Percentiles rank a stretch among this genome's conserved stretches.
Evolutionary conservation across 2,329 filamentous ascomycete species (phyloP).

Genomic region (Curvularia eragrostidis): DNA sequence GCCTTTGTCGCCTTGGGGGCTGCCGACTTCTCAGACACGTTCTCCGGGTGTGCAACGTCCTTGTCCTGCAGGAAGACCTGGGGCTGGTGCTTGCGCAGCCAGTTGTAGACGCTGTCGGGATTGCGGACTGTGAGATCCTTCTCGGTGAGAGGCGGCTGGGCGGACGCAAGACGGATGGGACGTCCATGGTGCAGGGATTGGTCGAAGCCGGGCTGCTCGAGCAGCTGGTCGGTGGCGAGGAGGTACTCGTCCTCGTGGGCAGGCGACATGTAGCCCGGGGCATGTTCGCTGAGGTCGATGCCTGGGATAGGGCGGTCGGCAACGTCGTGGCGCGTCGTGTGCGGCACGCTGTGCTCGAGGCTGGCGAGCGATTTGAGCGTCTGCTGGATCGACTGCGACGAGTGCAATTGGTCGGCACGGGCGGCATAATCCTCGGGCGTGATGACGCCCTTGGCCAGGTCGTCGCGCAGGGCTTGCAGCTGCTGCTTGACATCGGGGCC

Average conservation of each 20-base stretch:
- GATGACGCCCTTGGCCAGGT: slow-evolving; percentile 41
- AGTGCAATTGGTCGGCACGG: slow-evolving; percentile 39
- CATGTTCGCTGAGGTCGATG: slow-evolving; percentile 61
- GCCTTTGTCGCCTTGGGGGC: slow-evolving; percentile 35
- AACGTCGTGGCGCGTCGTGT: slow-evolving; percentile 43
- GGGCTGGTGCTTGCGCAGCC: slow-evolving; percentile 84
- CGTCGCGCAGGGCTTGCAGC: slow-evolving; percentile 45
- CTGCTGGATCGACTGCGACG: slow-evolving; percentile 30
- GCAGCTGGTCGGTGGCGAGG: slow-evolving; percentile 65
- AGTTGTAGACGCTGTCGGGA: slow-evolving; percentile 92
- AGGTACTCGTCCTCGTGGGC: slow-evolving; percentile 79
- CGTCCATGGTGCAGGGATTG: slow-evolving; percentile 51
- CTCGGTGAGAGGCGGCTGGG: slow-evolving; percentile 52
- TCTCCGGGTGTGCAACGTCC: slow-evolving; percentile 50
- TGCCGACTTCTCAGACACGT: slow-evolving; percentile 43
- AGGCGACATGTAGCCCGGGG: slow-evolving; percentile 70
- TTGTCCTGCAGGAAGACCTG: slow-evolving; percentile 84
- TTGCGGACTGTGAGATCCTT: slow-evolving; percentile 70
- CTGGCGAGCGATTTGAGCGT: slow-evolving; percentile 44
- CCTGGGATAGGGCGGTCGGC: slow-evolving; percentile 48
- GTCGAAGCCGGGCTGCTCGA: slow-evolving; percentile 61
- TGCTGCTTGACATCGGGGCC: slow-evolving; percentile 34
- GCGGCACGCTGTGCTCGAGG: slow-evolving; percentile 52
- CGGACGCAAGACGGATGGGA: slow-evolving; percentile 50
- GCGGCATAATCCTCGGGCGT: slow-evolving; percentile 41